Base-by-base conservation (phyloP, 495 filamentous ascomycete genomes). In the Hypoxylon rickii region DNA sequence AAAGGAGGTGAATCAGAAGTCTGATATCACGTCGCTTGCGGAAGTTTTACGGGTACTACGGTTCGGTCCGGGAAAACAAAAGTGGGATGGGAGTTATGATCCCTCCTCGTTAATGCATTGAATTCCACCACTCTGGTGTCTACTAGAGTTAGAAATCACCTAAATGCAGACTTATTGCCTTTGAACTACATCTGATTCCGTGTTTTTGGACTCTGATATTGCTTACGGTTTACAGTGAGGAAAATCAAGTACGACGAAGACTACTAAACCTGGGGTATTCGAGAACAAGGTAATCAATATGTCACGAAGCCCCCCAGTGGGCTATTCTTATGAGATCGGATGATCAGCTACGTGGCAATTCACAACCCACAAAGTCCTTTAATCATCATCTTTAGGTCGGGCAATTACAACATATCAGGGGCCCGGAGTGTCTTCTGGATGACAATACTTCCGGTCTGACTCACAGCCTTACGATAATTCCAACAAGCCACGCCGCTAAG, bases 401-500 rank as follows among this genome's bases (percentile, higher is more conserved):
- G 10, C 19, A 6, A 17, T 13, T 18, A 29, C 40, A 52, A 34
- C 33, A 12, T 31, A 15, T 26, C 37, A 50, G 31, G 18, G 15
- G n/a, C 34, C 31, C 38, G 29, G 33, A 49, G 51, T 13, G 7
- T 21, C 21, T 3, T 40, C 51, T 34, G 13, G 36, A 52, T 51
- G 53, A 31, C 41, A 37, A 40, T 34, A 16, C 38, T 16, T 45
- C 13, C 15, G 16, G 18, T 48, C 26, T 56, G 41, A 52, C 52
- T 56, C 46, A 32, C 41, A 62, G 58, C 58, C 58, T 62, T 62
- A 52, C 47, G 42, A 48, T 12, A 19, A 32, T 17, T 36, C 5
- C 12, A 22, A 31, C 29, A 16, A 31, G 18, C 26, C 32, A 20
- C 6, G 36, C 19, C 16, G 38, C 1, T 3, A 7, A 19, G 37